phyloP scores from a whole-genome alignment of 169 alveolate species.

The Plasmodium adleri region DNA sequence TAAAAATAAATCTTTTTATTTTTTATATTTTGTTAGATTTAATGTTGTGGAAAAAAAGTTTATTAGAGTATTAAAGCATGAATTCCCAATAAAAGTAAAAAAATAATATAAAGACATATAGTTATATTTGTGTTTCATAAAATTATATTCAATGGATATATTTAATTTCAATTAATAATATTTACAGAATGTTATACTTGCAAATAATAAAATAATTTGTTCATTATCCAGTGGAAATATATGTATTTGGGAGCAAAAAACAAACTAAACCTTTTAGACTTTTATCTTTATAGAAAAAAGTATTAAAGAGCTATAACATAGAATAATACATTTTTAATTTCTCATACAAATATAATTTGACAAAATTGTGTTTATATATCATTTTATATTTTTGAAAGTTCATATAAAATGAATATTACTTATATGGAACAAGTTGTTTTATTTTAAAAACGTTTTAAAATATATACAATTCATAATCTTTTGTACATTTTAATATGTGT shows the following conservation, averaged over 20 bases:
- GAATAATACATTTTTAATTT: constrained; percentile 8
- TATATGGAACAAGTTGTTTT: no score
- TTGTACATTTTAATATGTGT: no score
- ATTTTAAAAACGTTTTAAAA: no score
- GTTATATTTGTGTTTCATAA: not conserved
- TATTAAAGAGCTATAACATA: not conserved
- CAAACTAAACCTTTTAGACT: not conserved
- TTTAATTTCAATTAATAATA: constrained; percentile 14
- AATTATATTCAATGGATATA: constrained; percentile 5
- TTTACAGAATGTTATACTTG: constrained; percentile 61
- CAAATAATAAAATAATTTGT: constrained; percentile 37
- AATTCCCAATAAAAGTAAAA: constrained; percentile 70
- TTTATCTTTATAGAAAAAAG: constrained; percentile 3
- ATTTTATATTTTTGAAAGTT: no score
- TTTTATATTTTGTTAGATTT: constrained; percentile 32
- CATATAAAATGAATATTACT: no score
- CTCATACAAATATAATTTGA: not conserved
- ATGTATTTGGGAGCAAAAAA: constrained; percentile 42
- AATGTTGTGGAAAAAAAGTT: constrained; percentile 59
- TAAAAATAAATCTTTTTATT: constrained; percentile 10
- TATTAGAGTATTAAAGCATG: constrained; percentile 66
- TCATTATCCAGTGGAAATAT: constrained; percentile 50
- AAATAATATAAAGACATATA: constrained; percentile 30
- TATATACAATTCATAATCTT: no score
- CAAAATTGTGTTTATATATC: not conserved